Evolutionary conservation across 768 basidiomycete species (phyloP).

Genomic region (Lactarius tabidus): DNA sequence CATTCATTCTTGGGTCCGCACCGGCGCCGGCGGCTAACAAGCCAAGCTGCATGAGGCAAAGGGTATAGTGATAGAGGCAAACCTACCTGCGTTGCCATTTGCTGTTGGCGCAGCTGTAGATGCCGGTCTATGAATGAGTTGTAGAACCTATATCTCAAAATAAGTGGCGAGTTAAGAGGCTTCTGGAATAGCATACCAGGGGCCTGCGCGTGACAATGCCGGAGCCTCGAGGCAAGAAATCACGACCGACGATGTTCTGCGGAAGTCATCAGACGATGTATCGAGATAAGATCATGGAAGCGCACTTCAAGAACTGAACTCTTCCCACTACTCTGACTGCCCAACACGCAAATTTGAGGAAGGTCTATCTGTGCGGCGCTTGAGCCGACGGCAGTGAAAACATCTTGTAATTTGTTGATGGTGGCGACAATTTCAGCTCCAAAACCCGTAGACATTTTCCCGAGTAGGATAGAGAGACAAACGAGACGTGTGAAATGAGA

Average conservation of each 20-base stretch:
- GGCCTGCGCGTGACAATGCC: slow-evolving; percentile 98
- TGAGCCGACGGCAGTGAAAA: slow-evolving; percentile 79
- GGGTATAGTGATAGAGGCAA: not conserved
- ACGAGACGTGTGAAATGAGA: slow-evolving; percentile 14
- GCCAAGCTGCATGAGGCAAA: not conserved
- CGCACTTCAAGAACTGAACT: slow-evolving; percentile 87
- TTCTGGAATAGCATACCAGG: slow-evolving; percentile 51
- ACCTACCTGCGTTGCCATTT: slow-evolving; percentile 40
- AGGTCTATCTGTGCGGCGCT: slow-evolving; percentile 79
- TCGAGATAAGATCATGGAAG: not conserved
- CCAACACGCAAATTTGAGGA: slow-evolving; percentile 88
- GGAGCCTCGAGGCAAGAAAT: slow-evolving; percentile 97
- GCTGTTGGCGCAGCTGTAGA: slow-evolving; percentile 44
- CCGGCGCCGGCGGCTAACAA: slow-evolving; percentile 37
- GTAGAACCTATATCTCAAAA: slow-evolving; percentile 61
- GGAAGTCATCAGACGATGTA: slow-evolving; percentile 3
- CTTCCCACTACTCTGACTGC: slow-evolving; percentile 90
- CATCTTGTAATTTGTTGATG: slow-evolving; percentile 89
- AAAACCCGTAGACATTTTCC: slow-evolving; percentile 52
- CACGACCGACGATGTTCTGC: slow-evolving; percentile 95
- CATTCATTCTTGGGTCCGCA: slow-evolving; percentile 74
- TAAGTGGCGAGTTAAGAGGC: slow-evolving; percentile 8
- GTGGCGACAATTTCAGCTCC: slow-evolving; percentile 78
- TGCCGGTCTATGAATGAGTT: slow-evolving; percentile 85
- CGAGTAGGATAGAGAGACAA: slow-evolving; percentile 5